These are phyloP conservation scores for Sporothrix protearum DNA, from an alignment of 2,329 filamentous ascomycete genomes.

Conservation along the genomic window DNA sequence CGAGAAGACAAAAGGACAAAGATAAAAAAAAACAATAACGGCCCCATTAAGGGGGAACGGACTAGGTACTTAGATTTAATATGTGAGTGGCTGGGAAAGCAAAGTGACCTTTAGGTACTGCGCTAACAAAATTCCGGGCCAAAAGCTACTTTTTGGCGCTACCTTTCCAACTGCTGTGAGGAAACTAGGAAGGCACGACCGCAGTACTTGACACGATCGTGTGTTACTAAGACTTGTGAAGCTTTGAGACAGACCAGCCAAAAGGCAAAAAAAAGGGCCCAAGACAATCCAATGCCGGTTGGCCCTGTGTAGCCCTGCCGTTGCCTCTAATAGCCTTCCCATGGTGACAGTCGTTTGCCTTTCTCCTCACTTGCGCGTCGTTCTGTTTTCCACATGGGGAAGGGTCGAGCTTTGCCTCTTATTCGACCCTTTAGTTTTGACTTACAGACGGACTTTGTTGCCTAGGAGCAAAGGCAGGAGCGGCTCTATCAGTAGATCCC, in stretches of 20 bases:
- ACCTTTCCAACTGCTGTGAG: conserved; percentile 16
- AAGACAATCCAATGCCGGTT: background rate
- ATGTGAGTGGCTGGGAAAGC: background rate
- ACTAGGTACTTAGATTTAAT: background rate
- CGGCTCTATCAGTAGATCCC: background rate
- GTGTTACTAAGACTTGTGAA: conserved; percentile 21
- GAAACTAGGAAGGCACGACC: conserved; percentile 24
- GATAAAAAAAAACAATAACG: background rate
- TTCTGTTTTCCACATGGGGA: background rate
- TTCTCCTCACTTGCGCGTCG: background rate
- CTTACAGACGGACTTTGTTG: background rate
- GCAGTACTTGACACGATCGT: conserved; percentile 12
- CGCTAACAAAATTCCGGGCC: conserved; percentile 2
- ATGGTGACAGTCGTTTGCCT: background rate
- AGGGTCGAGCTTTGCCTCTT: background rate
- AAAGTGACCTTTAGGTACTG: conserved; percentile 1
- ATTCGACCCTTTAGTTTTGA: background rate
- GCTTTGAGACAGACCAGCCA: conserved; percentile 1
- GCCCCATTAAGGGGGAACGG: background rate
- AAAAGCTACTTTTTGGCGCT: conserved; percentile 18
- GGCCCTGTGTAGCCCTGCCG: conserved; percentile 1
- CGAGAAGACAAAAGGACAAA: background rate
- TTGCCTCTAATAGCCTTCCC: background rate
- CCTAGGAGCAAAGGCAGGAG: background rate
- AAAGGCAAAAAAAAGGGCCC: background rate